phyloP scores from a whole-genome alignment of 768 basidiomycete genomes.

The Lentinula aciculospora region DNA sequence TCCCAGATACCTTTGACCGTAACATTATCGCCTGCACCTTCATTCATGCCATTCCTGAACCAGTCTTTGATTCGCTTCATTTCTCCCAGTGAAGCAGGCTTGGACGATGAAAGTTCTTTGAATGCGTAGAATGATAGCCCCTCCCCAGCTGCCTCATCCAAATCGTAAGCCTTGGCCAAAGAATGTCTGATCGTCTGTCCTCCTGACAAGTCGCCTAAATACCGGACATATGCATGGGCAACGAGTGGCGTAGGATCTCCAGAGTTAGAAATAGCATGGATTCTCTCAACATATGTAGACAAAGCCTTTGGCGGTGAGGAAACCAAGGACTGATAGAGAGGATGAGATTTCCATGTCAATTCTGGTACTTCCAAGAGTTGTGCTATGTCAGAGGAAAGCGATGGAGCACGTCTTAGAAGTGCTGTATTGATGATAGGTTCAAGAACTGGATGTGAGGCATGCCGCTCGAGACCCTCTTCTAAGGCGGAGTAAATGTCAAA shows the following conservation, averaged over 20 bases:
- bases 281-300: slow-evolving; percentile 44
- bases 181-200: slow-evolving; percentile 65
- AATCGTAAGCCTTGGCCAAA: slow-evolving; percentile 61
- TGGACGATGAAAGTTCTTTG: slow-evolving; percentile 43
- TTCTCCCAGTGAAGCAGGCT: slow-evolving; percentile 46
- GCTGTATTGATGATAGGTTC: slow-evolving; percentile 68
- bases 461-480: slow-evolving; percentile 50
- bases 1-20: slow-evolving; percentile 33
- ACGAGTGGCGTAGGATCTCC: slow-evolving; percentile 49
- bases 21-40: slow-evolving; percentile 34
- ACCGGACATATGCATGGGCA: slow-evolving; percentile 79
- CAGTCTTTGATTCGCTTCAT: slow-evolving; percentile 73
- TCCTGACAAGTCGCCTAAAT: slow-evolving; percentile 76
- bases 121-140: slow-evolving; percentile 69
- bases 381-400: slow-evolving; percentile 63
- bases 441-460: slow-evolving; percentile 57
- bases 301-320: slow-evolving; percentile 43
- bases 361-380: slow-evolving; percentile 49
- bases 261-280: slow-evolving; percentile 40
- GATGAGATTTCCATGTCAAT: slow-evolving; percentile 49
- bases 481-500: slow-evolving; percentile 75
- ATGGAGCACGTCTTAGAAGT: slow-evolving; percentile 54
- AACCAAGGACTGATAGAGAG: slow-evolving; percentile 42
- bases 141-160: slow-evolving; percentile 44
- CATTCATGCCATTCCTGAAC: slow-evolving; percentile 54